Base-by-base conservation (phyloP, 768 basidiomycete species). In the Paxillus ammoniavirescens region DNA sequence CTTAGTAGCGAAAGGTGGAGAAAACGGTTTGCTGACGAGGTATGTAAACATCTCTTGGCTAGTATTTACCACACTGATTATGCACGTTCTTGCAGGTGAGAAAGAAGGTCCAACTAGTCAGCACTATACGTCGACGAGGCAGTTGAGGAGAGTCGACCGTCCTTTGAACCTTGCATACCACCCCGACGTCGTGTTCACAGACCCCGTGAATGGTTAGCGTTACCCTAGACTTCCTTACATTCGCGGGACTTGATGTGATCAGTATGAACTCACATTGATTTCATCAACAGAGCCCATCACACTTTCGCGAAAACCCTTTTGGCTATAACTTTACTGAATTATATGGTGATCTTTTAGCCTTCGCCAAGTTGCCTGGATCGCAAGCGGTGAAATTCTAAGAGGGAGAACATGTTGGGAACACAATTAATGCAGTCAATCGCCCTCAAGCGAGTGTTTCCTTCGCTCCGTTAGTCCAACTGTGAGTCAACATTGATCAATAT, bases 21-120 rank as follows among this genome's bases (percentile, higher is more conserved):
- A 66, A 84, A 77, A 62, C 82, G 79, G 55, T 93, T 93, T 70
- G 86, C 90, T 45, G 75, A 90, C 61, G 86, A 90, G 79, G 91
- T 83, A 72, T 59, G 82, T 60, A 48, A 47, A 54, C 26, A 42
- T 23, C 12, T 47, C 18, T 23, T 53, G 14, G 35, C 56, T 52
- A 33, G 30, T 53, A 41, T 56, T 41, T 52, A 47, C 45, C 31
- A 41, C 42, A 35, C 51, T 63, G 40, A 60, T 55, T 47, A 42
- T 41, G 48, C 60, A 54, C 42, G 52, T 54, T 52, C 49, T 53
- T 59, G n/a, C 62, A 93, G 91, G 90, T 93, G 56, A 82, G 91
- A 69, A 82, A 82, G 74, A 92, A 89, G 73, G 88, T 92, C 36
- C 82, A 87, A 64, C 73, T 93, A 33, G 91, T 92, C 59, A 79